A percentile compares a stretch with the other conserved stretches of the same genome.
phyloP scores from a whole-genome alignment of 2,329 filamentous ascomycete genomes.

The Sclerotinia minor region DNA sequence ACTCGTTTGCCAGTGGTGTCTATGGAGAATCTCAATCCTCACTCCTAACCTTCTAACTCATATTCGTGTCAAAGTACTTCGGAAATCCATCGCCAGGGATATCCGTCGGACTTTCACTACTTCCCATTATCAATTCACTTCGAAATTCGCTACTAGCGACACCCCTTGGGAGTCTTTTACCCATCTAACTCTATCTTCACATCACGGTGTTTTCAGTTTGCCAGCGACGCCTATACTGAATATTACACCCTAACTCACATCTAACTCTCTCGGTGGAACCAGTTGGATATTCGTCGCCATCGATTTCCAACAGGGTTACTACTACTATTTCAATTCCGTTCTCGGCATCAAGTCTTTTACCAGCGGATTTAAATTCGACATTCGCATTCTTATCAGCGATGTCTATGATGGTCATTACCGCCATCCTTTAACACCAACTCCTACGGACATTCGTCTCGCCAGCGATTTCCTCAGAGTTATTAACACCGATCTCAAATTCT shows the following conservation, averaged over 20 bases:
- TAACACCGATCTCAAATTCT: not conserved
- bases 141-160: not conserved
- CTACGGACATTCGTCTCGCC: not conserved
- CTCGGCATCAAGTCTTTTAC: not conserved
- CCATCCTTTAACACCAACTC: not conserved
- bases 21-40: not conserved
- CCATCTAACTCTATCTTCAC: no score
- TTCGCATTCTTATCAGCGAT: not conserved
- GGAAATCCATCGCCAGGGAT: no score
- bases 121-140: no score
- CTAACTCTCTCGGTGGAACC: not conserved
- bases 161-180: no score
- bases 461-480: not conserved
- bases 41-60: not conserved
- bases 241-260: not conserved
- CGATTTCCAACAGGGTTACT: not conserved
- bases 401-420: not conserved
- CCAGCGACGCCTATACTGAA: no score
- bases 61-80: no score
- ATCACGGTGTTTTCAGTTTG: no score
- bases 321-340: not conserved
- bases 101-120: not conserved
- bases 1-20: not conserved
- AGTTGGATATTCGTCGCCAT: not conserved
- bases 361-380: not conserved